Base-by-base conservation (phyloP, 129 eudicot species). In the Smallanthus sonchifolius region DNA sequence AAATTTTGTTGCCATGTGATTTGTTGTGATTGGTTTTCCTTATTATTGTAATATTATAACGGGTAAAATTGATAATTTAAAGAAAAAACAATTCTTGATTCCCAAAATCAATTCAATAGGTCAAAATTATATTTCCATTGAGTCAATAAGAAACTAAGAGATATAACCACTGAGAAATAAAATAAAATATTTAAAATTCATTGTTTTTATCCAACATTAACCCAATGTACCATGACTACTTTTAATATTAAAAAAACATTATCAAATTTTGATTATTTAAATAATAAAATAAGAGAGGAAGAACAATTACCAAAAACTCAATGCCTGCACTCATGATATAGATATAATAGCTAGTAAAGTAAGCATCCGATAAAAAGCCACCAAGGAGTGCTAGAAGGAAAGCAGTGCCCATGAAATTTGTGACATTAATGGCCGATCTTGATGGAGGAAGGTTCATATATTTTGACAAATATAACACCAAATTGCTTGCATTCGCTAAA, bases 401-500 rank as follows among this genome's bases (percentile, higher is more conserved):
- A 13, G 98, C 95, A 2, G 96, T 89, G 47, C 92, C 96, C 92
- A 93, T 90, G 78, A 92, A 92, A 69, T 92, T 86, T 32, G 98
- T 92, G 77, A 92, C 92, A 48, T 85, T 59, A 40, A 85, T 87
- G 0, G 96, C 80, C 0, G 96, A 72, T 57, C 35, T 70, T 65
- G 96, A 59, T 28, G 84, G 91, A 2, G 89, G 72, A 59, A 86
- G 82, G 61, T 87, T 87, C 98, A 93, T 93, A 86, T 86, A 65
- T 7, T 84, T 67, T 48, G 70, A 62, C 37, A 93, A 35, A 75
- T 87, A 93, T 69, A 75, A 20, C 72, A 90, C 98, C 88, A 90
- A 70, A 70, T 90, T 93, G 86, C 95, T 90, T 73, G 92, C 90
- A 81, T 93, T 93, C 28, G 98, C 98, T 69, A 90, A 37, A 56